A percentile compares a stretch with the other conserved stretches of the same genome.
phyloP scores from a whole-genome alignment of 2,329 filamentous ascomycete genomes.

The Kalmusia sp. region DNA sequence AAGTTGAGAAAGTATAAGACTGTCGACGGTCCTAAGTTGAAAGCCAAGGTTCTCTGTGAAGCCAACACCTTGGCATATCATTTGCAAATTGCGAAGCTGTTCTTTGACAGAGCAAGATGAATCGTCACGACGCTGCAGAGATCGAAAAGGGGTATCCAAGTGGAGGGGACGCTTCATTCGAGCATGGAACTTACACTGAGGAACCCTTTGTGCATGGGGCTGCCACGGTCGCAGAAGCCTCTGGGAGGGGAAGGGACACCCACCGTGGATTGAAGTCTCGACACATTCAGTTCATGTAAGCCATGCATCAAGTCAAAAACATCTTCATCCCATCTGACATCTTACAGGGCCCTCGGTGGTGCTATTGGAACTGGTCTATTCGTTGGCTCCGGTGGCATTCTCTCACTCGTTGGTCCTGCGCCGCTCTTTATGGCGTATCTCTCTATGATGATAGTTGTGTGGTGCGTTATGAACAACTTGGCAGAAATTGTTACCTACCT shows the following conservation, averaged over 20 bases:
- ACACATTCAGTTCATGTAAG: slow-evolving; percentile 47
- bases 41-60: not conserved
- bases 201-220: slow-evolving; percentile 35
- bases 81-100: not conserved
- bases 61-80: not conserved
- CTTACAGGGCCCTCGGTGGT: slow-evolving; percentile 65
- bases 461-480: slow-evolving; percentile 50
- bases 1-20: not conserved
- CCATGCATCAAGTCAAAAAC: not conserved
- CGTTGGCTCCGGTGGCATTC: slow-evolving; percentile 44
- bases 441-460: slow-evolving; percentile 47
- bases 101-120: slow-evolving; percentile 3
- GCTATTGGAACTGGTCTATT: slow-evolving; percentile 56
- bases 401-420: slow-evolving; percentile 40
- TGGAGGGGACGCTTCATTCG: slow-evolving; percentile 19
- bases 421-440: slow-evolving; percentile 47
- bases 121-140: slow-evolving; percentile 17
- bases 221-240: slow-evolving; percentile 35
- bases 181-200: slow-evolving; percentile 20
- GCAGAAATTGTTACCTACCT: slow-evolving; percentile 51
- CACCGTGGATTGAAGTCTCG: slow-evolving; percentile 46
- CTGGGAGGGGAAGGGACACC: slow-evolving; percentile 40
- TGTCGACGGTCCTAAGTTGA: not conserved
- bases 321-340: slow-evolving; percentile 36
- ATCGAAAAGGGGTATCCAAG: slow-evolving; percentile 33